Base-by-base conservation (phyloP, 2,329 filamentous ascomycete species). In the Alternaria sp. region DNA sequence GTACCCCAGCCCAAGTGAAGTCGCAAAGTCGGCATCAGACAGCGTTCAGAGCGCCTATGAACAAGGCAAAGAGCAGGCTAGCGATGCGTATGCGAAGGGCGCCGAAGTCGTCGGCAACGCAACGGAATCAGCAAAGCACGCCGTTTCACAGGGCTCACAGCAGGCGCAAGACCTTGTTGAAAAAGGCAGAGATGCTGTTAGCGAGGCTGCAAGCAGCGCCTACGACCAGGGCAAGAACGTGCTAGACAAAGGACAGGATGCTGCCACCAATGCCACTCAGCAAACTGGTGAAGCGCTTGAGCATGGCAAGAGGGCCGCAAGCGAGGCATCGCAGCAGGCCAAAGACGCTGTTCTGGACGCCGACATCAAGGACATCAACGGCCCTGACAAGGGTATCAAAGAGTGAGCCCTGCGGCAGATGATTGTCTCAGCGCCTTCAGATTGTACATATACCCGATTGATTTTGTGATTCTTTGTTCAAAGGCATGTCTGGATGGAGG, bases 1-100 rank as follows among this genome's bases (percentile, higher is more conserved):
- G 57, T 84, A 77, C 49, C 78, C 80, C 3, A 72, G 81, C 68
- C 78, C 80, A 14, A 77, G 76, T 15, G 80, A 84, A 63, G 57
- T 84, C 37, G 73, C 75, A 37, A 68, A 74, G 55, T 70, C 69
- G 62, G 77, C 77, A 4, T 66, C 72, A 9, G 72, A 75, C 7
- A 61, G 72, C 51, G 77, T 72, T 8, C 73, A 76, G 47, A 70
- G 75, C 8, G 73, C 73, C 5, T 78, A 74, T 33, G 70, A 75
- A 21, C 70, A 76, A n/a, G 75, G 76, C 20, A 78, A 77, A 59
- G 74, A 73, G 54, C 70, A 73, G 23, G 69, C 62, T 11, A 64
- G 64, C 12, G 69, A 68, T 18, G 66, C 55, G 4, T 74, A 72
- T 49, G 61, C 59, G 2, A 77, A 72, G 61, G 63, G 76, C 14